Conservation (phyloP, 225 moss, liverwort and hornwort genomes). For the Climacium dendroides region DNA sequence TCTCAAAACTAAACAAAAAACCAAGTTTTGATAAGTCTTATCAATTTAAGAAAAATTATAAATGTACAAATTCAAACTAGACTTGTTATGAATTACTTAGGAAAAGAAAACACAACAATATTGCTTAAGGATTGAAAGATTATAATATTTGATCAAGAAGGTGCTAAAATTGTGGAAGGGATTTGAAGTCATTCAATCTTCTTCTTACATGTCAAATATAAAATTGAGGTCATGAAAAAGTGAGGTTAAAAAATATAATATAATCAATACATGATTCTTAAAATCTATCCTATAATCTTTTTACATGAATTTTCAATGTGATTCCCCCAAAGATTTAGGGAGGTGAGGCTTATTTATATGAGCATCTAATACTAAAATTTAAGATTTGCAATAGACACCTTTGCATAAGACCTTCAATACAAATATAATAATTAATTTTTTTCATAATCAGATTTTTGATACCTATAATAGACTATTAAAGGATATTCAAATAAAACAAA, state of each 20-base stretch:
- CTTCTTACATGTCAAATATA: no score
- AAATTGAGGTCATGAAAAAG: no score
- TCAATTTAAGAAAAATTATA: no score
- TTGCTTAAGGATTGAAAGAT: not conserved
- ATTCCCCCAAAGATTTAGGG: not conserved
- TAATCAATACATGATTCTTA: accelerated
- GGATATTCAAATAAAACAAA: not conserved
- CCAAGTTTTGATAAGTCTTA: no score
- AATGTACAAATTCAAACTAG: not conserved
- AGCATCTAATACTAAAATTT: not conserved
- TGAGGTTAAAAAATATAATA: no score
- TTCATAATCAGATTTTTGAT: accelerated
- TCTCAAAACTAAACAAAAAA: no score
- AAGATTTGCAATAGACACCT: not conserved
- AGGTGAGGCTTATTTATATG: accelerated
- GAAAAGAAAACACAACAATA: not conserved
- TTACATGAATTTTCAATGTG: not conserved
- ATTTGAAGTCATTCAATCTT: not conserved
- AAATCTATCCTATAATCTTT: not conserved
- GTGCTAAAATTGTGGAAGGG: not conserved
- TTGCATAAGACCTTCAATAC: not conserved
- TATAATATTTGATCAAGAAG: not conserved
- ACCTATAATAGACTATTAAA: not conserved
- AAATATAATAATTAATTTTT: not conserved
- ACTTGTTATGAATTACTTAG: not conserved